These are phyloP conservation scores for Clathrospora elynae DNA, from an alignment of 2,329 filamentous ascomycete genomes.

Conservation along the genomic window DNA sequence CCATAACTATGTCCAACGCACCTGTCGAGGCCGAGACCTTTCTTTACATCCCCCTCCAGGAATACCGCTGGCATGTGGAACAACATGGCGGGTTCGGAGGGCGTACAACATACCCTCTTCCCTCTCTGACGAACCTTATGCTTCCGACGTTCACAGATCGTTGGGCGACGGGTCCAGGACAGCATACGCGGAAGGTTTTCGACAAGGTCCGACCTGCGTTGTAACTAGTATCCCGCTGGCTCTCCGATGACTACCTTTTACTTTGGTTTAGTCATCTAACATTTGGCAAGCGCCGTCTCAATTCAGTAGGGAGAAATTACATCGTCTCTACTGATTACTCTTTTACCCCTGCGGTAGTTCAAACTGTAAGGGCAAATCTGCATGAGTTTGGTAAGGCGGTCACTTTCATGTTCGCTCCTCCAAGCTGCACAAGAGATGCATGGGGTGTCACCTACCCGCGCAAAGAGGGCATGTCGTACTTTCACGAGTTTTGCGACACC, in stretches of 20 bases:
- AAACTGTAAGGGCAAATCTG: conserved; percentile 15
- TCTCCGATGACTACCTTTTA: conserved; percentile 22
- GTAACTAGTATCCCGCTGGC: conserved; percentile 19
- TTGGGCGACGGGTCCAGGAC: conserved; percentile 22
- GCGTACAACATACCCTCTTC: background rate
- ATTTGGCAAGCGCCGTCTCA: conserved; percentile 12
- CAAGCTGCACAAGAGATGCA: background rate
- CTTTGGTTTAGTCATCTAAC: conserved; percentile 27
- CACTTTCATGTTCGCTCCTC: conserved; percentile 21
- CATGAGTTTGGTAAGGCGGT: conserved; percentile 12
- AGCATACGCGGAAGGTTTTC: conserved; percentile 11
- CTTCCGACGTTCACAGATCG: conserved; percentile 25
- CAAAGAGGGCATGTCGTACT: conserved; percentile 6
- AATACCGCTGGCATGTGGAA: background rate
- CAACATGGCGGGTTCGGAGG: background rate
- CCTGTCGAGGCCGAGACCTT: background rate
- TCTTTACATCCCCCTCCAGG: background rate
- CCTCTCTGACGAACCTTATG: conserved; percentile 18
- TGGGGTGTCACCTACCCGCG: conserved; percentile 12
- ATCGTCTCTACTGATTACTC: conserved; percentile 8
- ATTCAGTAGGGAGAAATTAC: conserved; percentile 3
- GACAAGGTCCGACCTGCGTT: conserved; percentile 15
- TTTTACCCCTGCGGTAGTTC: background rate
- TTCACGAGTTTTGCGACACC: conserved; percentile 2
- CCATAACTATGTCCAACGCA: background rate